These are phyloP conservation scores for Fusarium brevicatenulatum DNA, from an alignment of 2,329 filamentous ascomycete species.

Conservation along the genomic window DNA sequence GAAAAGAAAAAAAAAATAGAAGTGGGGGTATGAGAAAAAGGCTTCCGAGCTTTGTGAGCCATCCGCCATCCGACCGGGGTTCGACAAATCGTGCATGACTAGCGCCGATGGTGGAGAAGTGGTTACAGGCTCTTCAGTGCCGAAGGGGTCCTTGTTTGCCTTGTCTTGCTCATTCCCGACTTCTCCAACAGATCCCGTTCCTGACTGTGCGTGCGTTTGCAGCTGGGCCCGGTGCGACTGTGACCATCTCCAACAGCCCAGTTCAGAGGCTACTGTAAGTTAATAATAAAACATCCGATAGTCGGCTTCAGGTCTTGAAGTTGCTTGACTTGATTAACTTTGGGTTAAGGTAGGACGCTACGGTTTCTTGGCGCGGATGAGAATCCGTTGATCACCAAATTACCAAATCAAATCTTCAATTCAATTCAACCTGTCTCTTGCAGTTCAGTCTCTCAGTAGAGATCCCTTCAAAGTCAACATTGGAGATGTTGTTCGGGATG, in stretches of 20 bases:
- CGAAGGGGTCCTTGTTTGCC: slow-evolving; percentile 34
- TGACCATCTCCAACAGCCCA: slow-evolving; percentile 19
- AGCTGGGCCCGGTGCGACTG: background rate
- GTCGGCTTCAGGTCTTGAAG: slow-evolving; percentile 1
- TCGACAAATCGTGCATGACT: slow-evolving; percentile 47
- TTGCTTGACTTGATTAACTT: slow-evolving; percentile 21
- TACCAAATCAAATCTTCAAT: background rate
- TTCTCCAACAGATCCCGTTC: slow-evolving; percentile 33
- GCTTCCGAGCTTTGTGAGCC: slow-evolving; percentile 18
- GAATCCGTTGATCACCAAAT: background rate
- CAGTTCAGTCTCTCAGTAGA: background rate
- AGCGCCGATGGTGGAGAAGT: slow-evolving; percentile 33
- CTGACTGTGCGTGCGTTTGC: slow-evolving; percentile 18
- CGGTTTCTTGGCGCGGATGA: slow-evolving; percentile 13
- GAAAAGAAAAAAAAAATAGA: slow-evolving; percentile 15
- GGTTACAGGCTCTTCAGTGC: slow-evolving; percentile 33
- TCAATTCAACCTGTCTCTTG: background rate
- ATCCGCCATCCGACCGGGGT: slow-evolving; percentile 36
- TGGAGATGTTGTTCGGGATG: background rate
- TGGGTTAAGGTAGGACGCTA: slow-evolving; percentile 29
- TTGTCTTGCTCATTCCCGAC: slow-evolving; percentile 1
- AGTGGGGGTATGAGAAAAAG: slow-evolving; percentile 22
- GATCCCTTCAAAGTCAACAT: background rate
- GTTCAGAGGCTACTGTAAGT: background rate
- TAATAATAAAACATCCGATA: slow-evolving; percentile 34